Evolutionary conservation across 2,329 filamentous ascomycete species (phyloP), one percentile per base, ranked within the genome.

Genomic region (Uncinocarpus reesii): DNA sequence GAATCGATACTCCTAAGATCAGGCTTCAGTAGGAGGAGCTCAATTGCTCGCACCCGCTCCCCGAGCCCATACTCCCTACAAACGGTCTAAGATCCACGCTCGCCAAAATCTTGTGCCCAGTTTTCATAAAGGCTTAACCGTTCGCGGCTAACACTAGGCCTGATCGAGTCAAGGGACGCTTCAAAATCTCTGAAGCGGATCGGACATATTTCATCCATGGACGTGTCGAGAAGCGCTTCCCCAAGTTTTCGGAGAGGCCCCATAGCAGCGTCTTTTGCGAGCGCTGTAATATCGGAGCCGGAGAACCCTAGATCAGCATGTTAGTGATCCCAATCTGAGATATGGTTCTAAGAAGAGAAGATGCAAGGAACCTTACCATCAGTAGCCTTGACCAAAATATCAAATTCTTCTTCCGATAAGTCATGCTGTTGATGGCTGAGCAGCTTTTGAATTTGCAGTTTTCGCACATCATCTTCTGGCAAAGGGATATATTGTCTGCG

Each of bases 211-310:
- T 96, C 80, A 52, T 98, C 92, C 78, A 92, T 94, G 0, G 84
- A 85, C 75, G 93, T 96, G 55, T 86, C 81, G 28, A 98, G 73
- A 24, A 98, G 71, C 34, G 84, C 86, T 63, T 96, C 92, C 21
- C 92, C 92, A 2, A 96, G 72, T 46, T 87, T 90, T 26, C 92
- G 79, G 10, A 98, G 71, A 0, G 92, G 92, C 0, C 92, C 90
- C 92, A 98, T 98, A 2, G 92, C 92, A 7, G 92, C 92, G 62
- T 98, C 92, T 67, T 98, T 98, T 6, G 92, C 92, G 7, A 98
- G 73, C 1, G 92, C 89, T 18, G 92, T 96, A 55, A 98, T 95
- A 60, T 98, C 92, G 1, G 88, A 95, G 37, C 92, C 92, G 7
- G 88, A 95, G 68, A 95, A 98, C n/a, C 88, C 89, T 95, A 56